Evolutionary conservation across 192 early-diverging fungal species (phyloP).

Genomic region (Gamsiella multidivaricata): DNA sequence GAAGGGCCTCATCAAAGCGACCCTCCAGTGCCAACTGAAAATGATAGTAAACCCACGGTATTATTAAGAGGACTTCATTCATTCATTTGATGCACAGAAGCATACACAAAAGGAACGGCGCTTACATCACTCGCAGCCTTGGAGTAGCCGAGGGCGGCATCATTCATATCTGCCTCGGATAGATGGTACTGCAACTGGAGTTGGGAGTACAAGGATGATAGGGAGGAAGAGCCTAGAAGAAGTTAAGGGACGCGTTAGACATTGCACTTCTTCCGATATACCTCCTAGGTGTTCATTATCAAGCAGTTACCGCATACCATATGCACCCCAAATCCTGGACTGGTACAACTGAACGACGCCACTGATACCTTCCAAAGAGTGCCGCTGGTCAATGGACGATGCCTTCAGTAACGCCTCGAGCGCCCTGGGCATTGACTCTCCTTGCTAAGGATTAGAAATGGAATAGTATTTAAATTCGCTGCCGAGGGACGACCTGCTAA

Average conservation of each 20-base stretch:
- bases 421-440: constrained; percentile 24
- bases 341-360: constrained; percentile 26
- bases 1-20: constrained; percentile 16
- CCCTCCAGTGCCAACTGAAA: constrained; percentile 19
- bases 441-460: constrained; percentile 12
- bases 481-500: not conserved
- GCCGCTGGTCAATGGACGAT: constrained; percentile 28
- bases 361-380: constrained; percentile 22
- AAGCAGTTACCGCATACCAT: too few species aligned
- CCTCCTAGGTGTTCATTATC: too few species aligned
- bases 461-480: not conserved
- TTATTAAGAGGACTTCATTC: too few species aligned
- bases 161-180: constrained; percentile 28
- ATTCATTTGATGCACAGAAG: too few species aligned
- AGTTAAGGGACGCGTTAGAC: not conserved
- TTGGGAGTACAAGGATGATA: constrained; percentile 41
- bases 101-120: too few species aligned
- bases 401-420: constrained; percentile 24
- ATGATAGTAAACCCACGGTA: too few species aligned
- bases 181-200: constrained; percentile 30
- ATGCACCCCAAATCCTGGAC: constrained; percentile 34
- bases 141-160: constrained; percentile 20
- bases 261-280: too few species aligned
- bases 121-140: constrained; percentile 42
- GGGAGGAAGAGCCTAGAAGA: constrained; percentile 14